Conservation (phyloP, 2,329 filamentous ascomycete genomes). For the Aquanectria penicillioides region DNA sequence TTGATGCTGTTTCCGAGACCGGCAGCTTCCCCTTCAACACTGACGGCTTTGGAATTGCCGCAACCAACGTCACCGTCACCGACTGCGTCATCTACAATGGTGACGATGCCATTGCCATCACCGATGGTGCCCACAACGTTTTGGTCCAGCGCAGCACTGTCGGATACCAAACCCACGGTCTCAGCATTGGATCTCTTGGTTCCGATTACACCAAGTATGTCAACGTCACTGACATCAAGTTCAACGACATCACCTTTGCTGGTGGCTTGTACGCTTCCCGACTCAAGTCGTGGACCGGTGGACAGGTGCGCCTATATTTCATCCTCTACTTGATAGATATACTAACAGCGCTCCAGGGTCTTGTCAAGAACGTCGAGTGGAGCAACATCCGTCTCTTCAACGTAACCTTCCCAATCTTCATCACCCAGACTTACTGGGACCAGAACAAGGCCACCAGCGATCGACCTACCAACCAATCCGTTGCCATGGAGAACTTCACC, state of each 20-base stretch:
- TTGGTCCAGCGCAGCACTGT: conserved; percentile 17
- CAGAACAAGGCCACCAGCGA: conserved; percentile 18
- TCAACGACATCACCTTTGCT: conserved; percentile 21
- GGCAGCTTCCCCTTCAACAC: conserved; percentile 21
- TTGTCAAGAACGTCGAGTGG: conserved; percentile 22
- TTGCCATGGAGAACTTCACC: conserved; percentile 18
- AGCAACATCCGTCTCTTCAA: conserved; percentile 24
- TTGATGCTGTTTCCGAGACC: conserved; percentile 16
- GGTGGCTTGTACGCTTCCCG: conserved; percentile 20
- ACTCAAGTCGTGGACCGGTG: conserved; percentile 21
- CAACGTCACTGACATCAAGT: conserved; percentile 21
- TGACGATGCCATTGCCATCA: conserved; percentile 19
- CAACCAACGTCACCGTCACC: conserved; percentile 11
- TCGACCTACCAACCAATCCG: conserved; percentile 14
- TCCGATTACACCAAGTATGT: conserved; percentile 21
- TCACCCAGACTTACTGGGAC: conserved; percentile 23
- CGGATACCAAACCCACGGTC: conserved; percentile 20
- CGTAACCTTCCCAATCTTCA: conserved; percentile 23
- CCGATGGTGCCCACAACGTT: conserved; percentile 19
- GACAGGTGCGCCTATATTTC: not conserved
- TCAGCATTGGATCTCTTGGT: conserved; percentile 20
- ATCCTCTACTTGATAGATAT: not conserved
- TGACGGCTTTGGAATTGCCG: conserved; percentile 12
- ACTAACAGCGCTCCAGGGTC: not conserved
- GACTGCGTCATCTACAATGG: conserved; percentile 22